Evolutionary conservation across 345 rosid genomes (phyloP), one percentile per base, ranked within the genome.

Genomic region (Arabis alpina): DNA sequence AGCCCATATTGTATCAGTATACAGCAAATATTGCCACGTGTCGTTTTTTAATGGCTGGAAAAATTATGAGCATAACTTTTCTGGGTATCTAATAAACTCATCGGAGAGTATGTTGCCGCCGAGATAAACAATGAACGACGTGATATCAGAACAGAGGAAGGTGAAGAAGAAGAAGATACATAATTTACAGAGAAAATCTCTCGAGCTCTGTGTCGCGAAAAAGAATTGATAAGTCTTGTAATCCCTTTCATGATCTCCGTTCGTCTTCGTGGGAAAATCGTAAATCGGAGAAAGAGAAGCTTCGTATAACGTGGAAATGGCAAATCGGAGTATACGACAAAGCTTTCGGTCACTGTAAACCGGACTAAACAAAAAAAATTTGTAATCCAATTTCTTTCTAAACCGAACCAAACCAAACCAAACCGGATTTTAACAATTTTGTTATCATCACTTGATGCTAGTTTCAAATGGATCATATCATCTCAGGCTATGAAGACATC

Each of bases 81-180:
- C 34, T 50, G 57, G 37, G 15, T 15, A 54, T 58, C 41, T 23
- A 4, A 12, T 10, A 62, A 60, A 64, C 73, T 76, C 56, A 74
- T 8, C 19, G 70, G 25, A 1, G 44, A 41, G 2, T 66, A 32
- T 40, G 70, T 53, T 24, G 71, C 16, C 27, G 80, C 67, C 41
- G 80, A 73, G 43, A 59, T 39, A 16, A 67, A 58, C 42, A 83
- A 9, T n/a, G 70, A 45, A 4, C 84, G 81, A 70, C 77, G 76
- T 24, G 82, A 54, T 8, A 54, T 10, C 30, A 68, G 47, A 65
- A 53, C 76, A 57, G 66, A 41, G 47, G 65, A 60, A 60, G 73
- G 10, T 16, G 0, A 8, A 8, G 23, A 10, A 3, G 30, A n/a
- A n/a, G n/a, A n/a, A n/a, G n/a, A n/a, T n/a, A n/a, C n/a, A n/a